Evolutionary conservation across 2,329 filamentous ascomycete species (phyloP).

Genomic region (Rutstroemia sp.): DNA sequence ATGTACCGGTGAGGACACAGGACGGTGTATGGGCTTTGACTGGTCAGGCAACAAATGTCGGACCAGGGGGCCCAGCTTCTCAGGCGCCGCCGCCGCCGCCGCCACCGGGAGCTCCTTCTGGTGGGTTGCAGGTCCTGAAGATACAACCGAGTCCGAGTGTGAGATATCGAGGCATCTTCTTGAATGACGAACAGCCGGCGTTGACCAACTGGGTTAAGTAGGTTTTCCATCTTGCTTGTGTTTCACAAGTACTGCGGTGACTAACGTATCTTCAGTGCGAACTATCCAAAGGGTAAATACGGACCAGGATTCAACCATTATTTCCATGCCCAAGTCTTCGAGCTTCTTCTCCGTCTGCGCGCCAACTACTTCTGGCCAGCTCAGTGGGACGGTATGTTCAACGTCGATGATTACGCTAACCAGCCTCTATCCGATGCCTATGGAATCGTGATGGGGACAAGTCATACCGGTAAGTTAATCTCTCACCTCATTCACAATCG

Average conservation of each 20-base stretch:
- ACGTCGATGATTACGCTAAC: conserved; percentile 61
- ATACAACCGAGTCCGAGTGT: conserved; percentile 44
- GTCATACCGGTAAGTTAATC: conserved; percentile 42
- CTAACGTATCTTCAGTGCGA: conserved; percentile 30
- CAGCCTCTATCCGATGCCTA: conserved; percentile 66
- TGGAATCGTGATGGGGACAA: conserved; percentile 65
- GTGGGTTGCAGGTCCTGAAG: conserved; percentile 32
- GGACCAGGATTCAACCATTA: conserved; percentile 45
- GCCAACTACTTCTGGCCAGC: conserved; percentile 74
- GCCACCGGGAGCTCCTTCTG: background rate
- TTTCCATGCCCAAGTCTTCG: conserved; percentile 64
- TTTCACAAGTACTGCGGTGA: background rate
- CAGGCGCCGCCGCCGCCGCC: no score
- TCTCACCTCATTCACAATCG: background rate
- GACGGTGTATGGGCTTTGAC: conserved; percentile 39
- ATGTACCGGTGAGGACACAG: conserved; percentile 40
- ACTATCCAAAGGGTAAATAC: conserved; percentile 34
- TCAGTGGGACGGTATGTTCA: conserved; percentile 64
- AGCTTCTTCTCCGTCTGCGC: conserved; percentile 59
- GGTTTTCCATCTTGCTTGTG: background rate
- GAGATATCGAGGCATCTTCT: conserved; percentile 51
- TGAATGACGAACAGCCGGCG: conserved; percentile 54
- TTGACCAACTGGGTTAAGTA: conserved; percentile 54
- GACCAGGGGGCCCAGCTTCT: background rate
- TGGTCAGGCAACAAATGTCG: background rate